These are phyloP conservation scores for Colletotrichum sp. DNA, from an alignment of 2,329 filamentous ascomycete genomes.

Conservation along the genomic window DNA sequence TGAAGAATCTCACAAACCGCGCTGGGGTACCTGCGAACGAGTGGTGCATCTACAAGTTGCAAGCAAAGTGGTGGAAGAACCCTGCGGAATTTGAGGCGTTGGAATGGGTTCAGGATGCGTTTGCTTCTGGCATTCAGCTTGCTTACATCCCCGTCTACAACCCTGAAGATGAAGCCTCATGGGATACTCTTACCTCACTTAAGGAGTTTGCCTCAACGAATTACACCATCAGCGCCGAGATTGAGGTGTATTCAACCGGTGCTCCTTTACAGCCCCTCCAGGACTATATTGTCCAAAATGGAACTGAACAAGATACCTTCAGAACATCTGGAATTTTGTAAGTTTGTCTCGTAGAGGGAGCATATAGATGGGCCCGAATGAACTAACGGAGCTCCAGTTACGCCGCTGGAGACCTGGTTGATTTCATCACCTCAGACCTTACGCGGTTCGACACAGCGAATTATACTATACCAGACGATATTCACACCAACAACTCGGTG, in stretches of 20 bases:
- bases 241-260: neutral
- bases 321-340: neutral
- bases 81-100: neutral
- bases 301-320: neutral
- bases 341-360: neutral
- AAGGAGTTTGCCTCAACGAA: neutral
- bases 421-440: neutral
- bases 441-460: neutral
- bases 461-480: neutral
- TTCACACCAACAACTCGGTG: neutral
- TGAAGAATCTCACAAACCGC: neutral
- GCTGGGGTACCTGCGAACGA: neutral
- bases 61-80: neutral
- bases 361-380: neutral
- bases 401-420: neutral
- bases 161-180: neutral
- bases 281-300: neutral
- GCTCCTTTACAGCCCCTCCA: neutral
- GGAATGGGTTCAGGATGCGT: neutral
- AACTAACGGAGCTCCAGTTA: neutral
- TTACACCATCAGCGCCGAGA: neutral
- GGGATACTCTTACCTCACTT: neutral
- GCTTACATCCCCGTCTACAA: neutral
- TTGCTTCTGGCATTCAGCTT: neutral
- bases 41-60: conserved; percentile 4